Conservation (phyloP, 192 early-diverging fungal species). For the Coemansia sp. region DNA sequence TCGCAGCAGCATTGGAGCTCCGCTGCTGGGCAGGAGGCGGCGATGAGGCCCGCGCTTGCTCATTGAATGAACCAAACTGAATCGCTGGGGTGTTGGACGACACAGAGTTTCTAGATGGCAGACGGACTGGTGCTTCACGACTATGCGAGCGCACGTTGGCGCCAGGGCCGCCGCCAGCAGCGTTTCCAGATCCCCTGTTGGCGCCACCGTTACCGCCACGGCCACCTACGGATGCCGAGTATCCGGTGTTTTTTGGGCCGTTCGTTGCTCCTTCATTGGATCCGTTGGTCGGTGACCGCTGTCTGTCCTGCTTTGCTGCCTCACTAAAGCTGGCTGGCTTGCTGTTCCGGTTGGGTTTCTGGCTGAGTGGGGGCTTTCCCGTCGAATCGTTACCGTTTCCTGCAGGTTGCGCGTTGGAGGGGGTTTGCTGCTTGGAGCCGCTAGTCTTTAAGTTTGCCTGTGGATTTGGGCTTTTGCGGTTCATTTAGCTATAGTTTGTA, state of each 20-base stretch:
- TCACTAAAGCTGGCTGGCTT: slow-evolving; percentile 21
- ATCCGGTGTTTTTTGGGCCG: slow-evolving; percentile 12
- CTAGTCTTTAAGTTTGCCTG: slow-evolving; percentile 48
- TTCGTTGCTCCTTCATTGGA: slow-evolving; percentile 15
- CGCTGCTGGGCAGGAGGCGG: slow-evolving; percentile 29
- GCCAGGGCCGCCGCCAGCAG: slow-evolving; percentile 6
- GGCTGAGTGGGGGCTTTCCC: slow-evolving; percentile 9
- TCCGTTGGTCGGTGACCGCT: slow-evolving; percentile 36
- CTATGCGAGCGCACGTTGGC: slow-evolving; percentile 24
- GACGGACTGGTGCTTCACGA: slow-evolving; percentile 41
- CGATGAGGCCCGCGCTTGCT: slow-evolving; percentile 37
- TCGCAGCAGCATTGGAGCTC: slow-evolving; percentile 17
- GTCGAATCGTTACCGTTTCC: slow-evolving; percentile 18
- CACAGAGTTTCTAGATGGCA: slow-evolving; percentile 45
- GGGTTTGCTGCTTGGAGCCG: slow-evolving; percentile 45
- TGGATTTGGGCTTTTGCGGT: slow-evolving; percentile 40
- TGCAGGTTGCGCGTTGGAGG: slow-evolving; percentile 49
- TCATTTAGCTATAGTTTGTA: slow-evolving; percentile 43
- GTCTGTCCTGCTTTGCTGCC: slow-evolving; percentile 36
- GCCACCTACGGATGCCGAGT: slow-evolving; percentile 11
- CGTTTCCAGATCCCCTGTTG: background rate
- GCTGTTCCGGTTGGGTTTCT: slow-evolving; percentile 18
- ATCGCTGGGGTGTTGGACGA: slow-evolving; percentile 40
- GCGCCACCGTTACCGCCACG: slow-evolving; percentile 16
- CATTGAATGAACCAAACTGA: slow-evolving; percentile 57